phyloP scores from a whole-genome alignment of 176 grass and related monocot species.

The Musa itinerans region DNA sequence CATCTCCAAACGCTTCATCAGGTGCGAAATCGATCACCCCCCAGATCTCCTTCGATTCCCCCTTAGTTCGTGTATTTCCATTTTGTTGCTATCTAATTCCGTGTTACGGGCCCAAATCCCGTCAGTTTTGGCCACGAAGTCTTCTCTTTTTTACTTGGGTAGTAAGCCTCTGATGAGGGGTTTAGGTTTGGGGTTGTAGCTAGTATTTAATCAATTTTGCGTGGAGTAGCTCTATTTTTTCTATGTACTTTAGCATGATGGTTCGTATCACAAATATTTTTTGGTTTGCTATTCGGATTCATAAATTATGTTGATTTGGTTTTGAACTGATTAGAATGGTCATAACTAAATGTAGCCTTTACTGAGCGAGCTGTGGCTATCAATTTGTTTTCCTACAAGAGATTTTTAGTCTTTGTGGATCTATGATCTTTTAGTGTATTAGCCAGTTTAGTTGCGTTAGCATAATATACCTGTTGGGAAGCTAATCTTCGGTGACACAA shows the following conservation, averaged over 20 bases:
- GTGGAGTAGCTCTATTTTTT: no score
- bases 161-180: no score
- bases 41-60: not conserved
- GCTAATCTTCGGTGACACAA: not conserved
- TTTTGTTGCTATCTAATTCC: not conserved
- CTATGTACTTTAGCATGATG: no score
- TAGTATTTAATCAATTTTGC: not conserved
- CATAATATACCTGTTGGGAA: not conserved
- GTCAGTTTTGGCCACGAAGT: not conserved
- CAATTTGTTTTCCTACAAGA: not conserved
- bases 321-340: not conserved
- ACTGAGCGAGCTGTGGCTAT: no score
- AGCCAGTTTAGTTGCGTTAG: not conserved
- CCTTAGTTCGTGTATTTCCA: conserved; percentile 10
- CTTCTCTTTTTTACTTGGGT: not conserved
- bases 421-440: not conserved
- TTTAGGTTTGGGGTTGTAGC: not conserved
- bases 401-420: not conserved
- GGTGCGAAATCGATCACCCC: conserved; percentile 28
- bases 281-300: not conserved
- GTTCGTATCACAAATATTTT: not conserved
- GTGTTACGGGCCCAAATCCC: not conserved
- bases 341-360: not conserved
- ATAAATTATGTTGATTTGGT: not conserved
- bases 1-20: conserved; percentile 85